Percentiles rank a stretch among this genome's conserved stretches.
These are phyloP conservation scores for Ophiostoma montium DNA, from an alignment of 2,329 filamentous ascomycete species.

Conservation along the genomic window DNA sequence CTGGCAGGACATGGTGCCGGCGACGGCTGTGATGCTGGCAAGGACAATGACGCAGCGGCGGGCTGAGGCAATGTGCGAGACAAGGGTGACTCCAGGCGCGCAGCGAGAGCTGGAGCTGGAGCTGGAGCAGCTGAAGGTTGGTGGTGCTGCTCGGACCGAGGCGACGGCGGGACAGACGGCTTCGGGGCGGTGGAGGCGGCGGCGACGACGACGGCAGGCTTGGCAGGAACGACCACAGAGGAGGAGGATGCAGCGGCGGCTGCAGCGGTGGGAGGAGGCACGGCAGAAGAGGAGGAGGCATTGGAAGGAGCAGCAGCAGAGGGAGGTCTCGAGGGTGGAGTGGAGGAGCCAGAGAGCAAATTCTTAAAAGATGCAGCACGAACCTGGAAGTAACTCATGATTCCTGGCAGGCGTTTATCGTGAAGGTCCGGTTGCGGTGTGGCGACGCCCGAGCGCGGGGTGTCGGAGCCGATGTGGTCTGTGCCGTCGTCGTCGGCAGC, in stretches of 20 bases:
- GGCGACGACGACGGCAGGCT: not conserved
- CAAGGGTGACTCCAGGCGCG: not conserved
- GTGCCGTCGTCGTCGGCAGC: slow-evolving; percentile 53
- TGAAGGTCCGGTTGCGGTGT: slow-evolving; percentile 87
- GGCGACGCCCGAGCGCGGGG: slow-evolving; percentile 78
- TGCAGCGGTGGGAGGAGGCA: slow-evolving; percentile 14
- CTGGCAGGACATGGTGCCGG: not conserved
- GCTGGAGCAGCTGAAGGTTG: too few relatives aligned
- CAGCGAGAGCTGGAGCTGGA: too few relatives aligned
- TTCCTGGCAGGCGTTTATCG: slow-evolving; percentile 89
- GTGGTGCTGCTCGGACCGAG: not conserved
- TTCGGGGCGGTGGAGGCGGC: not conserved
- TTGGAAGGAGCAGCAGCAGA: slow-evolving; percentile 14
- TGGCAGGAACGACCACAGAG: not conserved
- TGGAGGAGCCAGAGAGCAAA: slow-evolving; percentile 26
- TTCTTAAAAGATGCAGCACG: slow-evolving; percentile 62
- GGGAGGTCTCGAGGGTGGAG: slow-evolving; percentile 24
- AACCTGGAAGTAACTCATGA: slow-evolving; percentile 99
- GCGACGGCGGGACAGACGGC: not conserved
- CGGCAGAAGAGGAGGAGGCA: slow-evolving; percentile 6
- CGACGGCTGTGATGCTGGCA: slow-evolving; percentile 15
- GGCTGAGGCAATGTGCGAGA: not conserved
- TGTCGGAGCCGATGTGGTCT: slow-evolving; percentile 71
- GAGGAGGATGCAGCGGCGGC: not conserved
- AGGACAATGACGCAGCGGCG: not conserved